Conservation (phyloP, 2,329 filamentous ascomycete genomes). For the Arachnomyces sp. region DNA sequence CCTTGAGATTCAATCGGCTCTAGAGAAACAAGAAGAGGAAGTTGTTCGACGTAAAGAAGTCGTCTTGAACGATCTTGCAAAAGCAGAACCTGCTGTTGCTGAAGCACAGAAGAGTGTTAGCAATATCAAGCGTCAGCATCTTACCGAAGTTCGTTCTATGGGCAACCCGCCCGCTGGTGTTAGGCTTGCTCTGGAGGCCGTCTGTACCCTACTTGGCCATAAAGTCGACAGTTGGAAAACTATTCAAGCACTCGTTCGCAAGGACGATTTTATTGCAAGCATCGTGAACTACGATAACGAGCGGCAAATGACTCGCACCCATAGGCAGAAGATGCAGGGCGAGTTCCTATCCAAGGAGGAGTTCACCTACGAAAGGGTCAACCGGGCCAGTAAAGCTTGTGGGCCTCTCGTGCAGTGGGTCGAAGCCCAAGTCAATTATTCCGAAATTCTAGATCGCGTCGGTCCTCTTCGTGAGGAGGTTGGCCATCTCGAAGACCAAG, state of each 20-base stretch:
- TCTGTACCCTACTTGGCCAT: constrained; percentile 88
- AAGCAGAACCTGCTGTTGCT: constrained; percentile 84
- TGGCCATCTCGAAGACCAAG: constrained; percentile 74
- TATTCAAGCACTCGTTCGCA: constrained; percentile 78
- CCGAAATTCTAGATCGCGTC: constrained; percentile 91
- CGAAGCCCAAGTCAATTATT: constrained; percentile 91
- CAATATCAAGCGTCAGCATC: constrained; percentile 95
- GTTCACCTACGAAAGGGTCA: constrained; percentile 93
- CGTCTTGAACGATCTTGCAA: constrained; percentile 78
- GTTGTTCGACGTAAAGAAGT: constrained; percentile 76
- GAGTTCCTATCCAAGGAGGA: constrained; percentile 89
- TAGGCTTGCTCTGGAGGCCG: constrained; percentile 86
- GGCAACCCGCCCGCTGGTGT: constrained; percentile 85
- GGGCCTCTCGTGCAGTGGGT: constrained; percentile 97
- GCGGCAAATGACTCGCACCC: constrained; percentile 76
- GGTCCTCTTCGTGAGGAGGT: constrained; percentile 90
- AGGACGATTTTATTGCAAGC: constrained; percentile 94
- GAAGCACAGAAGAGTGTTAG: constrained; percentile 94
- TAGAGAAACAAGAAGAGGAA: constrained; percentile 84
- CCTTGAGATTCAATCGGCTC: constrained; percentile 75
- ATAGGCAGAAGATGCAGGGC: constrained; percentile 81
- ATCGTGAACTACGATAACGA: constrained; percentile 98
- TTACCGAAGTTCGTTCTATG: constrained; percentile 98
- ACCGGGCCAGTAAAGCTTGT: constrained; percentile 92
- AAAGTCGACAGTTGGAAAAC: constrained; percentile 86